Percentiles rank a stretch among this genome's conserved stretches.
Evolutionary conservation across 1,284 basidiomycete genomes (phyloP).

Genomic region (Psilocybe mexicana): DNA sequence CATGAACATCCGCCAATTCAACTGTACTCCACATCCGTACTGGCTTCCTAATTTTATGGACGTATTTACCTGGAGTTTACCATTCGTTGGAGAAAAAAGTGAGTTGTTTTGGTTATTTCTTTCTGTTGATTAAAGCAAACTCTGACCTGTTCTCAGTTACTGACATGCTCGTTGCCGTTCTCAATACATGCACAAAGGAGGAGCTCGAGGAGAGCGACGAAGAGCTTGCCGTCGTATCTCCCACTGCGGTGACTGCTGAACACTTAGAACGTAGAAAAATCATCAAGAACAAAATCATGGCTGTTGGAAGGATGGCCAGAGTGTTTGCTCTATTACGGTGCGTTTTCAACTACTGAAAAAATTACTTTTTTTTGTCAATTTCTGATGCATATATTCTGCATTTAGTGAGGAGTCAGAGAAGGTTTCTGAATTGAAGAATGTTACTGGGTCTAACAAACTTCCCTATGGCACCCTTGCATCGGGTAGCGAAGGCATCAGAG

Average conservation of each 20-base stretch:
- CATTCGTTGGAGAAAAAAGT: constrained; percentile 98
- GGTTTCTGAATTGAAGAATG: constrained; percentile 94
- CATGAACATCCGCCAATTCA: constrained; percentile 97
- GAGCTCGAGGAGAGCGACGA: constrained; percentile 79
- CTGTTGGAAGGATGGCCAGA: constrained; percentile 94
- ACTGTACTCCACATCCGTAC: constrained; percentile 90
- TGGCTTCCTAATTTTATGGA: constrained; percentile 99
- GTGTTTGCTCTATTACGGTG: constrained; percentile 95
- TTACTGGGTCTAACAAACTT: constrained; percentile 76
- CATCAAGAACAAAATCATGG: constrained; percentile 99
- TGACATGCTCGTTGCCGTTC: constrained; percentile 96
- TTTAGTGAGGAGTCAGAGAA: constrained; percentile 94
- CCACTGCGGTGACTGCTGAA: constrained; percentile 43
- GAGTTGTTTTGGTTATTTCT: constrained; percentile 38
- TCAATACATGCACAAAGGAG: constrained; percentile 93
- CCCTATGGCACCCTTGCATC: constrained; percentile 88
- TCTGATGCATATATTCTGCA: background rate
- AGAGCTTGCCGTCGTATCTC: constrained; percentile 52
- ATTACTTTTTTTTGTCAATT: background rate
- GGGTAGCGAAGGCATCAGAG: constrained; percentile 95
- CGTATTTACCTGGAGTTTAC: constrained; percentile 98
- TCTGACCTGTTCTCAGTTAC: constrained; percentile 58
- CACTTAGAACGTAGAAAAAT: constrained; percentile 73
- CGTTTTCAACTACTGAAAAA: constrained; percentile 27
- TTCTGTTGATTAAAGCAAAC: constrained; percentile 41